Evolutionary conservation across 2,329 filamentous ascomycete genomes (phyloP).

Genomic region (Kalmusia sp.): DNA sequence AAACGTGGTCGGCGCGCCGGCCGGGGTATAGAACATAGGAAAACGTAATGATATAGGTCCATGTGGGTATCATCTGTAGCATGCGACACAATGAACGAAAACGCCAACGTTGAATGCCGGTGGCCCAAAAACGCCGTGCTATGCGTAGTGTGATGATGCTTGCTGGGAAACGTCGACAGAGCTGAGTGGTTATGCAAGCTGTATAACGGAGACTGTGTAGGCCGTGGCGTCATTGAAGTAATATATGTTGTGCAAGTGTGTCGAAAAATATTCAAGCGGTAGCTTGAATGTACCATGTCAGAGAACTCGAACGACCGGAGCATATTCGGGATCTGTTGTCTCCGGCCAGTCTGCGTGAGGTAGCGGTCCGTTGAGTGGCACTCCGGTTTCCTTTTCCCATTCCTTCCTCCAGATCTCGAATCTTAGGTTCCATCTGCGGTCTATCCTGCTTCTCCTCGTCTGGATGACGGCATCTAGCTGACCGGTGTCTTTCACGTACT

Average conservation of each 20-base stretch:
- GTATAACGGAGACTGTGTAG: background rate
- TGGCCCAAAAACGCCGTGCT: slow-evolving; percentile 8
- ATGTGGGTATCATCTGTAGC: background rate
- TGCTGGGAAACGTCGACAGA: background rate
- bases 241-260: background rate
- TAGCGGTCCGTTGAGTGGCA: slow-evolving; percentile 24
- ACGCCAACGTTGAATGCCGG: background rate
- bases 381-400: slow-evolving; percentile 39
- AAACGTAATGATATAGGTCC: background rate
- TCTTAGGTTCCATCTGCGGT: slow-evolving; percentile 49
- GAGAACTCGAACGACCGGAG: background rate
- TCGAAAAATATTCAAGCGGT: background rate
- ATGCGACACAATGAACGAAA: background rate
- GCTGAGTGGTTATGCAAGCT: background rate
- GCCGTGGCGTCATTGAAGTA: background rate
- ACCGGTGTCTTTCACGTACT: slow-evolving; percentile 40
- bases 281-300: slow-evolving; percentile 5
- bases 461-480: slow-evolving; percentile 42
- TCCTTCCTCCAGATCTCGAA: slow-evolving; percentile 48
- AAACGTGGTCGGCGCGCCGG: slow-evolving; percentile 1
- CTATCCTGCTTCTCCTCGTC: slow-evolving; percentile 39
- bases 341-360: slow-evolving; percentile 41
- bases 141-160: slow-evolving; percentile 4
- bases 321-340: slow-evolving; percentile 10
- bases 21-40: slow-evolving; percentile 7